phyloP scores from a whole-genome alignment of 257 asterid species.

The Mitragyna speciosa region DNA sequence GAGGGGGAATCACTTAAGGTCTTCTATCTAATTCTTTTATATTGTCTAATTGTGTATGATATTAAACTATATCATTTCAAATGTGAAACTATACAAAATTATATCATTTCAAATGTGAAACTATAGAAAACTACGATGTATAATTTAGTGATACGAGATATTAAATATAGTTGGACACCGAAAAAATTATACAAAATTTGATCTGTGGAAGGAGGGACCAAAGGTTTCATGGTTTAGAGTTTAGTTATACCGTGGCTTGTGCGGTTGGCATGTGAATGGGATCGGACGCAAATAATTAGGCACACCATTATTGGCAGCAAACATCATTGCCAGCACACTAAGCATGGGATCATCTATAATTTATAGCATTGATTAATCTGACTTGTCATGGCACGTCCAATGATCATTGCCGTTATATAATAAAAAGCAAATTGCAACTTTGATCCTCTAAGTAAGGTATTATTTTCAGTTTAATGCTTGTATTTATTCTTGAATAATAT shows the following conservation, averaged over 20 bases:
- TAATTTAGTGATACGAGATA: too few relatives aligned
- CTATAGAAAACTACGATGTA: too few relatives aligned
- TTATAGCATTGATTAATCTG: not conserved
- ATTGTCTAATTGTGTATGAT: too few relatives aligned
- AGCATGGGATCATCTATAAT: conserved; percentile 1
- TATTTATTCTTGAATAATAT: too few relatives aligned
- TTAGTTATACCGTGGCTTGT: not conserved
- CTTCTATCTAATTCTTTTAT: too few relatives aligned
- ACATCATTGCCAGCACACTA: conserved; percentile 20
- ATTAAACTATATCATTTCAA: too few relatives aligned
- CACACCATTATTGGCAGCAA: conserved; percentile 23
- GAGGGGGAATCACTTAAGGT: too few relatives aligned
- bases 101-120: too few relatives aligned
- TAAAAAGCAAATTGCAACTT: not conserved
- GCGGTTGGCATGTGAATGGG: conserved; percentile 17
- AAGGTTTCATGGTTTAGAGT: not conserved
- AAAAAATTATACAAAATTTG: too few relatives aligned
- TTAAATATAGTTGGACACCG: too few relatives aligned
- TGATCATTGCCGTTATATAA: not conserved
- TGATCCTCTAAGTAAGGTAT: not conserved
- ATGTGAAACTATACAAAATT: too few relatives aligned
- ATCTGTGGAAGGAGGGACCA: not conserved
- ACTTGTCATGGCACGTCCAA: not conserved
- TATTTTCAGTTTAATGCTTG: not conserved
- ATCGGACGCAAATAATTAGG: conserved; percentile 20